phyloP scores from a whole-genome alignment of 169 alveolate genomes.

The Plasmodium malariae region DNA sequence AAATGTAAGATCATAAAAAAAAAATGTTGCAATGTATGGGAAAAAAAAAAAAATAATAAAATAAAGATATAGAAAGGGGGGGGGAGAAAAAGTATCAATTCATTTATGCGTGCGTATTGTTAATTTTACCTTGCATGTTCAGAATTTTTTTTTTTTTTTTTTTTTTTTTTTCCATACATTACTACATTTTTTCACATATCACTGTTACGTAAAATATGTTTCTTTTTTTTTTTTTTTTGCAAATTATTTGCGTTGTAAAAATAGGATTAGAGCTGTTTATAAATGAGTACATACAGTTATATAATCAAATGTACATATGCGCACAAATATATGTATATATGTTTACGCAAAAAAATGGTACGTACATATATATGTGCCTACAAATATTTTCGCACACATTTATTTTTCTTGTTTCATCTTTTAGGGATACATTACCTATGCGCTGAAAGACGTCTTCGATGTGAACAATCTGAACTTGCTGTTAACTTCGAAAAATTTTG shows the following conservation, averaged over 20 bases:
- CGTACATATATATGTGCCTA: constrained; percentile 5
- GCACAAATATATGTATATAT: constrained; percentile 52
- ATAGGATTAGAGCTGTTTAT: too few relatives aligned
- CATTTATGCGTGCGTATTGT: background rate
- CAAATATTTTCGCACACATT: background rate
- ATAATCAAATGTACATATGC: background rate
- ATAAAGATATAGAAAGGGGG: background rate
- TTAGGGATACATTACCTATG: constrained; percentile 96
- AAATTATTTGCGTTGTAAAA: too few relatives aligned
- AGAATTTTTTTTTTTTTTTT: background rate
- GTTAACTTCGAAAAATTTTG: constrained; percentile 95
- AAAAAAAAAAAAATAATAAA: constrained; percentile 17
- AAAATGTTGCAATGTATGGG: too few relatives aligned
- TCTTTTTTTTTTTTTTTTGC: too few relatives aligned
- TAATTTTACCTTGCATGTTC: background rate
- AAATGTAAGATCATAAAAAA: constrained; percentile 83
- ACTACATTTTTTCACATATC: too few relatives aligned
- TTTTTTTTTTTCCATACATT: constrained; percentile 15
- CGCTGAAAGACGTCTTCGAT: constrained; percentile 96
- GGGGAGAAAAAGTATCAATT: background rate
- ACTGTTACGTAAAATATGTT: too few relatives aligned
- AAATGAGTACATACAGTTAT: too few relatives aligned
- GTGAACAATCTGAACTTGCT: constrained; percentile 96
- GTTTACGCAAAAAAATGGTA: too few relatives aligned
- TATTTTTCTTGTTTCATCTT: constrained; percentile 2